Evolutionary conservation across 192 early-diverging fungal species (phyloP), one percentile per base, ranked within the genome.

Genomic region (Allomyces javanicus): DNA sequence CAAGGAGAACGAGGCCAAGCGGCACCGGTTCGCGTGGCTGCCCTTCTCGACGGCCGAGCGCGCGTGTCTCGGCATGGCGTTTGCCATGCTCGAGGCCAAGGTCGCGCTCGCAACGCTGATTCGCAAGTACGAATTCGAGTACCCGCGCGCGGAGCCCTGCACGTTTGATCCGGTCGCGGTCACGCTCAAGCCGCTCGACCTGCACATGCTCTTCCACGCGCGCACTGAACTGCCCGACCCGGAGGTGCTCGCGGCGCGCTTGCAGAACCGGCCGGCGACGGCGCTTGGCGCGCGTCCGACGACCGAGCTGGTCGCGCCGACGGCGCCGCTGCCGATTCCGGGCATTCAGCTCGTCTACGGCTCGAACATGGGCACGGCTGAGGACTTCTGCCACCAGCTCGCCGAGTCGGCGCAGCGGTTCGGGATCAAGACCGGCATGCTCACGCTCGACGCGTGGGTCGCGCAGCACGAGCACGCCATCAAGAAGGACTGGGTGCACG

Each of bases 291-390:
- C 68, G 24, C 26, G 40, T 19, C n/a, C 65, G 26, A 25, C 70
- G 27, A 11, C 25, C 10, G 25, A 26, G 61, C 64, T 44, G 64
- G 66, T 27, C 61, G 61, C 24, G 3, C 19, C 24, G 24, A 14
- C 65, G 24, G 55, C 68, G 10, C 58, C 61, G 12, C 45, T 78
- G 44, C 78, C 78, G 6, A 58, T 58, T 6, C 71, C 70, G 19
- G 63, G 78, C 6, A 72, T 74, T 11, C 65, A 81, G 25, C 62
- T 84, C 24, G 50, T 58, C 9, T 84, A 71, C 67, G 83, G 83
- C 26, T 72, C 75, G 25, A 78, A 84, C 63, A 79, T 79, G 23
- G 83, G 83, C 25, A 77, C 76, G 17, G 66, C 78, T 9, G 71
- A 75, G 63, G 83, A 83, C 62, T 83, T 71, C 69, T 79, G 79